Percentiles rank a stretch among this genome's conserved stretches.
Conservation (phyloP, 208 protist genomes). For the Acanthamoeba royreba region DNA sequence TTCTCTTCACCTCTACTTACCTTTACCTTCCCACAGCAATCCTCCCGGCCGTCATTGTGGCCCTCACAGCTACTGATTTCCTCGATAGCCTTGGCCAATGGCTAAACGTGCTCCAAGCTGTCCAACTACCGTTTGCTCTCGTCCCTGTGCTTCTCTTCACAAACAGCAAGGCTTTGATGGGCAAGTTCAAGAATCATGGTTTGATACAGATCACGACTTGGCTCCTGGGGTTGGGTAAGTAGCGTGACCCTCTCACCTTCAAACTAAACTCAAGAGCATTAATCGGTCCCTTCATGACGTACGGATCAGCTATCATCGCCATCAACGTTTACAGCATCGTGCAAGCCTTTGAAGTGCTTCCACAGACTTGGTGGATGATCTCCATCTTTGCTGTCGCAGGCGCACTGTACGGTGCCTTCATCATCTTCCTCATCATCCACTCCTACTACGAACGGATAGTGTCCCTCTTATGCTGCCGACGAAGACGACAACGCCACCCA, state of each 20-base stretch:
- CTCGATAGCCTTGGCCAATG: conserved; percentile 66
- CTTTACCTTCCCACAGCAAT: conserved; percentile 69
- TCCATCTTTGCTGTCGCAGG: background rate
- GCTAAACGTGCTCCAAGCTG: conserved; percentile 71
- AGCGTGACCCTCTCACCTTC: no score
- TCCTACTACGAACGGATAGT: background rate
- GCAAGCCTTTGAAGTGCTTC: background rate
- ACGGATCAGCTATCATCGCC: no score
- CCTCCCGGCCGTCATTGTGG: conserved; percentile 73
- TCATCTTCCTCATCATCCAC: background rate
- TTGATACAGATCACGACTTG: background rate
- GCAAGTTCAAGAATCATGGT: conserved; percentile 30
- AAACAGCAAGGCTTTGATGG: conserved; percentile 1
- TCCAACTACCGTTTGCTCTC: conserved; percentile 78
- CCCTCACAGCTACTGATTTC: conserved; percentile 33
- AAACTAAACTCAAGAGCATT: no score
- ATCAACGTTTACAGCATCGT: conserved; percentile 1
- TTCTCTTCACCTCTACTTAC: background rate
- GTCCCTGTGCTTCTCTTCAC: conserved; percentile 69
- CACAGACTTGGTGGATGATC: background rate
- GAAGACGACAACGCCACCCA: background rate
- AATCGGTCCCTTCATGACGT: no score
- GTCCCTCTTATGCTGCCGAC: background rate
- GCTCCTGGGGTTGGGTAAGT: background rate
- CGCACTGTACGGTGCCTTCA: background rate